Conservation (phyloP, 2,329 filamentous ascomycete species). For the Hirsutella minnesotensis region DNA sequence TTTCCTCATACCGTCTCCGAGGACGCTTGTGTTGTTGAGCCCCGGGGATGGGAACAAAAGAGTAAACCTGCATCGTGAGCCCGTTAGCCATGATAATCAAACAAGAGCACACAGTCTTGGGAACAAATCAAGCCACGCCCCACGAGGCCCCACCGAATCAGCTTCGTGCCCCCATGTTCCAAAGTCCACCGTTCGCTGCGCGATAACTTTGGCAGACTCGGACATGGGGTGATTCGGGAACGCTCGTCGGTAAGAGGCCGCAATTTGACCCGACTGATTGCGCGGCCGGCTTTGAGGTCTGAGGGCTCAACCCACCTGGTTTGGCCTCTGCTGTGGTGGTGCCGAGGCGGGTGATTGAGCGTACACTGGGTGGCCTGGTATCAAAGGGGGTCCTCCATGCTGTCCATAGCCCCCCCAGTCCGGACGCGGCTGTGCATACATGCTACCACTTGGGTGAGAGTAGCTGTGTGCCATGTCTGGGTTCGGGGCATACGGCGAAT, state of each 20-base stretch:
- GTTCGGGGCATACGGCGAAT: slow-evolving; percentile 75
- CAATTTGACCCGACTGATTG: too few relatives aligned
- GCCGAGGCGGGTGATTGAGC: slow-evolving; percentile 43
- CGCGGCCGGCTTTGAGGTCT: too few relatives aligned
- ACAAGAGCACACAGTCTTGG: too few relatives aligned
- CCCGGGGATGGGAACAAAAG: slow-evolving; percentile 93
- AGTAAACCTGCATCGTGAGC: slow-evolving; percentile 73
- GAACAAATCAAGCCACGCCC: too few relatives aligned
- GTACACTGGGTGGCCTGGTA: slow-evolving; percentile 41
- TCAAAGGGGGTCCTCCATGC: slow-evolving; percentile 35
- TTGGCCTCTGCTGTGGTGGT: slow-evolving; percentile 40
- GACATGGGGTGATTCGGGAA: too few relatives aligned
- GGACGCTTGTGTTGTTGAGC: slow-evolving; percentile 96
- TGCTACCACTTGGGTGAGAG: slow-evolving; percentile 45
- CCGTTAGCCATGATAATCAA: too few relatives aligned
- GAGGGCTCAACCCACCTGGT: slow-evolving; percentile 41
- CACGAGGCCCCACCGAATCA: too few relatives aligned
- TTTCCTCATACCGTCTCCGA: slow-evolving; percentile 88
- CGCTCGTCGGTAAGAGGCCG: too few relatives aligned
- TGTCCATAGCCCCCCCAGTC: slow-evolving; percentile 63
- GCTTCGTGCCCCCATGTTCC: too few relatives aligned
- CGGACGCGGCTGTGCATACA: slow-evolving; percentile 60
- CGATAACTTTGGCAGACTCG: too few relatives aligned
- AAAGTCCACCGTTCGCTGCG: too few relatives aligned
- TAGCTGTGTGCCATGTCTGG: slow-evolving; percentile 81